A percentile compares a stretch with the other conserved stretches of the same genome.
These are phyloP conservation scores for Ilyonectria robusta DNA, from an alignment of 2,329 filamentous ascomycete genomes.

Conservation along the genomic window DNA sequence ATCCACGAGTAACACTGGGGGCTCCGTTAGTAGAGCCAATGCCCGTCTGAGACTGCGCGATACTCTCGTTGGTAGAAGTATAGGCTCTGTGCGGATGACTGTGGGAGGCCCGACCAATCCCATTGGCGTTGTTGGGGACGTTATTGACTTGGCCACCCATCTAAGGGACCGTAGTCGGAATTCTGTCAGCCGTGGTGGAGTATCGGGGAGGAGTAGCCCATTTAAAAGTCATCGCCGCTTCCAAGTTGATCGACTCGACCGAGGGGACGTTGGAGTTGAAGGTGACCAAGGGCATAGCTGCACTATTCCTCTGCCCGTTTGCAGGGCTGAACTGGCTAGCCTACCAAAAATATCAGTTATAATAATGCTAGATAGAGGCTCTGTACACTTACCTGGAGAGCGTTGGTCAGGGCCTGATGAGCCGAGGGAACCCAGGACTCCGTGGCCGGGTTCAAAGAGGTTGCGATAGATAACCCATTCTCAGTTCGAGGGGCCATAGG, in stretches of 20 bases:
- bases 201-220: conserved; percentile 40
- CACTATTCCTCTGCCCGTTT: not conserved
- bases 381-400: conserved; percentile 33
- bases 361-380: not conserved
- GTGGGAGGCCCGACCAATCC: not conserved
- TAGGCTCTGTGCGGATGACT: not conserved
- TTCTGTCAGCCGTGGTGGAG: conserved; percentile 8
- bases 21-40: not conserved
- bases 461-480: not conserved
- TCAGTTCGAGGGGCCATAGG: not conserved
- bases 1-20: not conserved
- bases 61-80: not conserved
- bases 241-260: not conserved
- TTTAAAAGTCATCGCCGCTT: not conserved
- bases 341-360: not conserved
- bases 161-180: conserved; percentile 40
- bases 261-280: not conserved
- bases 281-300: not conserved
- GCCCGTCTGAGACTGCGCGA: not conserved
- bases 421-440: conserved; percentile 45
- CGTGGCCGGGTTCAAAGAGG: conserved; percentile 17
- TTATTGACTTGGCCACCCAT: conserved; percentile 39
- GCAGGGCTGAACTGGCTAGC: not conserved
- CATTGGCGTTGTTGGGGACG: not conserved
- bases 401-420: conserved; percentile 42